phyloP scores from a whole-genome alignment of 2,329 filamentous ascomycete genomes.

The Macrophomina tecta region DNA sequence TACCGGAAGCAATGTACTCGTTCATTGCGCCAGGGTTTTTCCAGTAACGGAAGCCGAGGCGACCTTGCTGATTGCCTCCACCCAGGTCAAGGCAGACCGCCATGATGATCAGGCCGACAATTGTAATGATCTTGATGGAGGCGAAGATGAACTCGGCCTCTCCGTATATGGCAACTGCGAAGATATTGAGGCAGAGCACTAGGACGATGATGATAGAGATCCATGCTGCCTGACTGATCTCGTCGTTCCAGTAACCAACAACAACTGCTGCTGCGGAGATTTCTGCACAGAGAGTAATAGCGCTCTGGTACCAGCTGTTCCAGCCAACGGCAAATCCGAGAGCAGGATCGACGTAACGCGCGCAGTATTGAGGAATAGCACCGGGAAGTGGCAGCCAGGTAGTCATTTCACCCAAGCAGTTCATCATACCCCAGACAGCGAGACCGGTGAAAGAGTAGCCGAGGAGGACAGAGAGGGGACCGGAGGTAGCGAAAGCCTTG shows the following conservation, averaged over 20 bases:
- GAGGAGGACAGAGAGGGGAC: conserved; percentile 32
- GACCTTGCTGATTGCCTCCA: conserved; percentile 61
- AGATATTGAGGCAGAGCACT: conserved; percentile 27
- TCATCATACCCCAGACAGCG: conserved; percentile 37
- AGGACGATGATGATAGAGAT: conserved; percentile 34
- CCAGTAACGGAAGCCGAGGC: conserved; percentile 73
- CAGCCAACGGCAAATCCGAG: conserved; percentile 26
- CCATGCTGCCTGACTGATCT: conserved; percentile 26
- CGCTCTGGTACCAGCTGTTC: conserved; percentile 21
- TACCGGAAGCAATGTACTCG: conserved; percentile 63
- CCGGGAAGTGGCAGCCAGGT: conserved; percentile 57
- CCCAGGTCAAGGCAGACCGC: conserved; percentile 34
- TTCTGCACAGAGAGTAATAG: conserved; percentile 43
- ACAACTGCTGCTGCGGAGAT: conserved; percentile 46
- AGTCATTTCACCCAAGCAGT: conserved; percentile 37
- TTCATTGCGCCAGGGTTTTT: conserved; percentile 58
- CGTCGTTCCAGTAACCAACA: conserved; percentile 49
- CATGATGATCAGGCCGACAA: conserved; percentile 53
- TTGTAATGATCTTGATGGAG: conserved; percentile 51
- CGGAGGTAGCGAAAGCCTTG: conserved; percentile 30
- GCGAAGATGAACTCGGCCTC: conserved; percentile 57
- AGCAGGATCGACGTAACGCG: conserved; percentile 53
- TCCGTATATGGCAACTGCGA: conserved; percentile 33
- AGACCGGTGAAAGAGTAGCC: conserved; percentile 30
- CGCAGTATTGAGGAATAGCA: conserved; percentile 81